Evolutionary conservation across 2,329 filamentous ascomycete genomes (phyloP).

Genomic region (Emergomyces pasteurianus): DNA sequence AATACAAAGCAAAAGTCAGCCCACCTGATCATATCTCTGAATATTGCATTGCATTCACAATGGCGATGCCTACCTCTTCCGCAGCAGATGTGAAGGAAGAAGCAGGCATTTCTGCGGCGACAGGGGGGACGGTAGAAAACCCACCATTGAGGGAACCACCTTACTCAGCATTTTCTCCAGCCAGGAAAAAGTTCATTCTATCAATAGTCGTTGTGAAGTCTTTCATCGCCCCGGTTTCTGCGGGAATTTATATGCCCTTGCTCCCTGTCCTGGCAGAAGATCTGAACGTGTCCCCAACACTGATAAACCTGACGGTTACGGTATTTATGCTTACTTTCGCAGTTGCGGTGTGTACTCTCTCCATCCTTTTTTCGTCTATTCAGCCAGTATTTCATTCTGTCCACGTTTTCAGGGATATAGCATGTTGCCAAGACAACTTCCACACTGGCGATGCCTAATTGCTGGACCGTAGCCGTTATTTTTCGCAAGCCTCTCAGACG

Average conservation of each 20-base stretch:
- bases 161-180: slow-evolving; percentile 30
- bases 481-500: slow-evolving; percentile 30
- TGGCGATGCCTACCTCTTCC: neutral
- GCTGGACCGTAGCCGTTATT: slow-evolving; percentile 24
- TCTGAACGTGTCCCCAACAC: slow-evolving; percentile 25
- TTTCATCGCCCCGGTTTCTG: slow-evolving; percentile 34
- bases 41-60: neutral
- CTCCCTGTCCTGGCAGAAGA: slow-evolving; percentile 28
- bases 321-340: slow-evolving; percentile 37
- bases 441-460: neutral
- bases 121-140: neutral
- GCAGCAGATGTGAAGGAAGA: neutral
- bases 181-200: slow-evolving; percentile 28
- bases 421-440: neutral
- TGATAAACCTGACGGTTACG: slow-evolving; percentile 34
- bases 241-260: slow-evolving; percentile 34
- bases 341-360: slow-evolving; percentile 10
- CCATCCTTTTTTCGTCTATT: neutral
- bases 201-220: slow-evolving; percentile 30
- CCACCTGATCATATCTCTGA: neutral
- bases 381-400: neutral
- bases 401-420: neutral
- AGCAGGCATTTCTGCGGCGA: neutral
- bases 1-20: neutral
- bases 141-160: slow-evolving; percentile 4